Evolutionary conservation across 257 asterid genomes (phyloP).

Genomic region (Solanum pinnatisectum): DNA sequence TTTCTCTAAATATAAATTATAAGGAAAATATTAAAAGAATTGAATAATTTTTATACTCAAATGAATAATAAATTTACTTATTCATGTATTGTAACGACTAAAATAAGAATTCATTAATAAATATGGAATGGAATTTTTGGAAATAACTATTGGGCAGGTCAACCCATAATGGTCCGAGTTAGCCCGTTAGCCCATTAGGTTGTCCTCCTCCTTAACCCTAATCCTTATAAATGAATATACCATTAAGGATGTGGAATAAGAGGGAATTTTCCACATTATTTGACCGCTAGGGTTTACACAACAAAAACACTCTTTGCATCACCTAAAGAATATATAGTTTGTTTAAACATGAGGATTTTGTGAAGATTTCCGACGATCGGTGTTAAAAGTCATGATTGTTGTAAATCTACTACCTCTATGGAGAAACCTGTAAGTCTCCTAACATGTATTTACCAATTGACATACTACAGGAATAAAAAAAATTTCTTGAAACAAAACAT

Average conservation of each 20-base stretch:
- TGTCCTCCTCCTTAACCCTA: neutral
- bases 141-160: neutral
- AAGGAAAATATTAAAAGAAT: too few relatives aligned
- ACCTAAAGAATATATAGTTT: neutral
- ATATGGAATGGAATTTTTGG: neutral
- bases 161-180: neutral
- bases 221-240: too few relatives aligned
- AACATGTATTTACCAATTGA: too few relatives aligned
- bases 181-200: neutral
- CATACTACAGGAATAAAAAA: neutral
- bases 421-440: neutral
- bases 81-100: neutral
- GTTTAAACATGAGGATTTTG: neutral
- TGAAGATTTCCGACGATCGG: neutral
- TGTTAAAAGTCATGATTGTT: neutral
- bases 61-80: neutral
- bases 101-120: too few relatives aligned
- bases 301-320: neutral
- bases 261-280: neutral
- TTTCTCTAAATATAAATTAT: too few relatives aligned
- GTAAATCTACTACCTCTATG: neutral
- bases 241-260: neutral
- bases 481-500: neutral
- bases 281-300: neutral
- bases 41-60: neutral